phyloP scores from a whole-genome alignment of 495 filamentous ascomycete species.

The Rostrohypoxylon terebratum region DNA sequence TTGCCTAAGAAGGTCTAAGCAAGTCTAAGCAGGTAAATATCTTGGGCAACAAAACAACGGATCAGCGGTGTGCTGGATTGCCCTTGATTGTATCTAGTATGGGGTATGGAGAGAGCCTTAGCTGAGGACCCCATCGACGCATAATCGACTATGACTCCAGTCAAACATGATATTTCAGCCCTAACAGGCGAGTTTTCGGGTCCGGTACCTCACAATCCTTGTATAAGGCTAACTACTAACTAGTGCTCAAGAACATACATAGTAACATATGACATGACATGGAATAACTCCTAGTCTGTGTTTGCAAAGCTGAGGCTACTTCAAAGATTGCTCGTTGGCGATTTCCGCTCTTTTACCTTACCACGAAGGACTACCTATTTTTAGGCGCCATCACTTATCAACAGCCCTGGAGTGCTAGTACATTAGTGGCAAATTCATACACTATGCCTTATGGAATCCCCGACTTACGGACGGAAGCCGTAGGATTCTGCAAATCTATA shows the following conservation, averaged over 20 bases:
- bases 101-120: not conserved
- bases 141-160: not conserved
- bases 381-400: conserved; percentile 4
- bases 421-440: not conserved
- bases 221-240: not conserved
- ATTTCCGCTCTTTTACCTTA: conserved; percentile 22
- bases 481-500: not conserved
- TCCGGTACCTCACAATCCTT: not conserved
- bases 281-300: not conserved
- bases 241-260: not conserved
- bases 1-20: not conserved
- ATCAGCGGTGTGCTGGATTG: not conserved
- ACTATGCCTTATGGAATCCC: not conserved
- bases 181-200: not conserved
- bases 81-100: not conserved
- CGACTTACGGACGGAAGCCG: conserved; percentile 10
- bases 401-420: not conserved
- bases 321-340: not conserved
- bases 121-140: not conserved
- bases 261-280: not conserved
- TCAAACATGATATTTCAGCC: not conserved
- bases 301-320: conserved; percentile 10
- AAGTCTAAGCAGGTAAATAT: not conserved
- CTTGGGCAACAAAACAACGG: not conserved
- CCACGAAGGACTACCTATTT: conserved; percentile 26